Evolutionary conservation across 2,329 filamentous ascomycete genomes (phyloP).

Genomic region (Aspergillus tanneri): DNA sequence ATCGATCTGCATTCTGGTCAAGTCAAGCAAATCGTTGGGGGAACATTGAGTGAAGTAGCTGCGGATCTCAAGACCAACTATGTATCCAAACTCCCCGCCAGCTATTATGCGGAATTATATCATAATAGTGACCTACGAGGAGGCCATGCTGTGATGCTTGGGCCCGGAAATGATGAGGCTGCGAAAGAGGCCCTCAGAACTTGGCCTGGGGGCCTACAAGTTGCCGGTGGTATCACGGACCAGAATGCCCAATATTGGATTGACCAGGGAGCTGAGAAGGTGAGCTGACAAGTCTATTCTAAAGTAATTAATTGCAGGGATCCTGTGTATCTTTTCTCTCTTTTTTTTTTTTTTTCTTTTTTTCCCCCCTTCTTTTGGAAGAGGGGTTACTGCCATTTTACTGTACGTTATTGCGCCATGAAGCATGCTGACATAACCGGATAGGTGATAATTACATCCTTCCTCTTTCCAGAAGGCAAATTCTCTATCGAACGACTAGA

Average conservation of each 20-base stretch:
- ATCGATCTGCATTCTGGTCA: conserved; percentile 97
- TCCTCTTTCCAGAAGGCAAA: conserved; percentile 78
- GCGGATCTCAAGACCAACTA: conserved; percentile 82
- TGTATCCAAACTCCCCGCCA: conserved; percentile 78
- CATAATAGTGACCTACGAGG: conserved; percentile 69
- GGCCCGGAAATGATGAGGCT: conserved; percentile 78
- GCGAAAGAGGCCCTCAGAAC: conserved; percentile 72
- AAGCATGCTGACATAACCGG: conserved; percentile 6
- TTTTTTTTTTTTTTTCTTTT: conserved; percentile 8
- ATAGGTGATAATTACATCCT: conserved; percentile 91
- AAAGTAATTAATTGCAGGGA: too few species aligned
- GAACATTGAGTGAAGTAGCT: conserved; percentile 72
- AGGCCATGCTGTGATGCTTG: conserved; percentile 95
- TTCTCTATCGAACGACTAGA: conserved; percentile 78
- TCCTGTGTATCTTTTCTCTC: conserved; percentile 2
- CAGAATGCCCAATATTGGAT: conserved; percentile 84
- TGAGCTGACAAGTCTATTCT: conserved; percentile 46
- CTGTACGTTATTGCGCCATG: too few species aligned
- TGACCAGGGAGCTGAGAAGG: conserved; percentile 82
- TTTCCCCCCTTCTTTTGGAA: too few species aligned
- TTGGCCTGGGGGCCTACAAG: conserved; percentile 80
- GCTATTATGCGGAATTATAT: conserved; percentile 81
- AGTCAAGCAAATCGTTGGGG: conserved; percentile 98
- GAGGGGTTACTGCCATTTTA: too few species aligned
- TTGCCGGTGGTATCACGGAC: conserved; percentile 91